Evolutionary conservation across 2,329 filamentous ascomycete genomes (phyloP), one percentile per base, ranked within the genome.

Genomic region (Beauveria brongniartii): DNA sequence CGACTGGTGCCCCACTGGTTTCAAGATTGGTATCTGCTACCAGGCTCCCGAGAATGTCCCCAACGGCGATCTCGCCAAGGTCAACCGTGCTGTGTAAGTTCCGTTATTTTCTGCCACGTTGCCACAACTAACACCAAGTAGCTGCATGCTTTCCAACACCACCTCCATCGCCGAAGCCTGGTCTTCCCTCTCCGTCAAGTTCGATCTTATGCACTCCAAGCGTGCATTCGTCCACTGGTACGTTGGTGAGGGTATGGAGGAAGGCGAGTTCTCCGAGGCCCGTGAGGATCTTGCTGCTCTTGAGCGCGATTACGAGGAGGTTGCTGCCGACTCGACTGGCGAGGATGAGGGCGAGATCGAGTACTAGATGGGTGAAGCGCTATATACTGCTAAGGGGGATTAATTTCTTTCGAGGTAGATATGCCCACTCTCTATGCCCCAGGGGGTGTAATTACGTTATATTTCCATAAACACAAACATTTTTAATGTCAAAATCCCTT

Each of bases 1-100:
- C 74, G 94, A 99, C 82, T 99, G 94, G 94, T 99, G 94, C 87
- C 94, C 94, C 64, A 99, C 94, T 78, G 94, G 94, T 69, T 99
- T 99, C 89, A 99, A 99, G 90, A 91, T 99, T 69, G 94, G 94
- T 84, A 99, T 99, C 84, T 97, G 92, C 90, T 97, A 95, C 88
- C 92, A 97, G 83, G 90, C 92, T 73, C 93, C 93, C 68, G 86
- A 95, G 82, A 89, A 90, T 79, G 93, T 97, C 62, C 94, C 92
- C 73, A 96, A 97, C 80, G 93, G 93, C 72, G 94, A 97, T 74
- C 86, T 97, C 66, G 93, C 94, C 78, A 94, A 96, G 84, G 93
- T 97, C 78, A 91, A 93, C 86, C 93, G 94, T 73, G 93, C 93
- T 78, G 93, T 97, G 88, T 92, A 91, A 81, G 89, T 89, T 66